Evolutionary conservation across 352 stramenopile genomes (phyloP).

Genomic region (Proteromonas lacertae): DNA sequence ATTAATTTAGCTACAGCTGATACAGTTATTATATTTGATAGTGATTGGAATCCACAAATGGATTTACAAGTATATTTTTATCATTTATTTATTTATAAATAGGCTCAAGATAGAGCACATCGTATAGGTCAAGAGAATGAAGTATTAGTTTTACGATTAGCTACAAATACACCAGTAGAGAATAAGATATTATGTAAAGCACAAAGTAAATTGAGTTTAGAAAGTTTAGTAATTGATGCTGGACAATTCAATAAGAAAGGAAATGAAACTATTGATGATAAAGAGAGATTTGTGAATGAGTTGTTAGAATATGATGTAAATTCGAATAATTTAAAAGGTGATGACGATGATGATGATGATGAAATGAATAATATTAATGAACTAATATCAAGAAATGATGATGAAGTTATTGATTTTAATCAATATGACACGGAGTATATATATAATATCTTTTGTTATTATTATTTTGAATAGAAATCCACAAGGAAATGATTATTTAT

Average conservation of each 20-base stretch:
- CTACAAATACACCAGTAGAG: background rate
- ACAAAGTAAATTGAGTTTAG: background rate
- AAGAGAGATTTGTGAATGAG: conserved; percentile 84
- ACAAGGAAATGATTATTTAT: too few species aligned
- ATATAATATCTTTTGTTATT: too few species aligned
- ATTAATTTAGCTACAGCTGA: conserved; percentile 95
- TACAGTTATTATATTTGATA: conserved; percentile 89
- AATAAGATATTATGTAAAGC: background rate
- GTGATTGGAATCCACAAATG: conserved; percentile 17
- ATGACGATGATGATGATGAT: too few species aligned
- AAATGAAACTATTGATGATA: conserved; percentile 76
- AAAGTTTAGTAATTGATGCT: conserved; percentile 23
- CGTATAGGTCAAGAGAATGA: conserved; percentile 89
- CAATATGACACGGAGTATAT: too few species aligned
- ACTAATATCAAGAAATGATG: too few species aligned
- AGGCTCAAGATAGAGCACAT: conserved; percentile 84
- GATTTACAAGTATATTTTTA: too few species aligned
- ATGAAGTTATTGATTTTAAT: too few species aligned
- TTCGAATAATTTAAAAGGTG: too few species aligned
- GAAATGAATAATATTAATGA: too few species aligned
- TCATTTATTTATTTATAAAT: too few species aligned
- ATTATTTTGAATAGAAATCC: too few species aligned
- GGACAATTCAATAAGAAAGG: conserved; percentile 49
- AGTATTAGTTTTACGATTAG: conserved; percentile 17
- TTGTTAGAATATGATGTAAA: conserved; percentile 71